Conservation (phyloP, 805 yeast genomes). For the Saccharomycopsis amapae region DNA sequence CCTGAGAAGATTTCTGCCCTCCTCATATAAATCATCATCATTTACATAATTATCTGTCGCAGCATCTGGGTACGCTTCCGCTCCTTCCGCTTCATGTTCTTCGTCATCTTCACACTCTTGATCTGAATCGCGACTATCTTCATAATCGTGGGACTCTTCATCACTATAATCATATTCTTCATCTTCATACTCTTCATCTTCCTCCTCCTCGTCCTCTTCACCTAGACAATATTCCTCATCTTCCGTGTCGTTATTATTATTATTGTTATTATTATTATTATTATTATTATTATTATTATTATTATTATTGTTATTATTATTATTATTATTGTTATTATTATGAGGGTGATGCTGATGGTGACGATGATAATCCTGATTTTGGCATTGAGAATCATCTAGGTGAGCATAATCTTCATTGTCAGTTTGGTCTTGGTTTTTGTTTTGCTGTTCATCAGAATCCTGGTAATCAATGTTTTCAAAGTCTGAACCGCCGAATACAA, state of each 20-base stretch:
- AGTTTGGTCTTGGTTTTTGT: background rate
- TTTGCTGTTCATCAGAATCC: background rate
- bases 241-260: background rate
- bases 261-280: background rate
- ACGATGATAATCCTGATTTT: background rate
- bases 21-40: conserved; percentile 30
- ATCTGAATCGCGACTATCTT: background rate
- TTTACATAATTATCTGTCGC: background rate
- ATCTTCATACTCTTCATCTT: conserved; percentile 34
- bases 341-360: background rate
- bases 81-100: background rate
- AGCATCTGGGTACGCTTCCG: background rate
- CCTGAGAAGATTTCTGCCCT: conserved; percentile 5
- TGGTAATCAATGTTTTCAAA: background rate
- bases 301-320: too few relatives aligned
- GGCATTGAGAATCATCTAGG: background rate
- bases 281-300: too few relatives aligned
- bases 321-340: too few relatives aligned
- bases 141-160: background rate
- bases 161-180: conserved; percentile 1
- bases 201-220: conserved; percentile 73
- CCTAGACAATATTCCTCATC: conserved; percentile 34
- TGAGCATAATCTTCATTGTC: background rate
- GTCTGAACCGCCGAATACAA: background rate
- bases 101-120: background rate